Conservation (phyloP, 352 stramenopile genomes). For the Phytopythium helicoides region DNA sequence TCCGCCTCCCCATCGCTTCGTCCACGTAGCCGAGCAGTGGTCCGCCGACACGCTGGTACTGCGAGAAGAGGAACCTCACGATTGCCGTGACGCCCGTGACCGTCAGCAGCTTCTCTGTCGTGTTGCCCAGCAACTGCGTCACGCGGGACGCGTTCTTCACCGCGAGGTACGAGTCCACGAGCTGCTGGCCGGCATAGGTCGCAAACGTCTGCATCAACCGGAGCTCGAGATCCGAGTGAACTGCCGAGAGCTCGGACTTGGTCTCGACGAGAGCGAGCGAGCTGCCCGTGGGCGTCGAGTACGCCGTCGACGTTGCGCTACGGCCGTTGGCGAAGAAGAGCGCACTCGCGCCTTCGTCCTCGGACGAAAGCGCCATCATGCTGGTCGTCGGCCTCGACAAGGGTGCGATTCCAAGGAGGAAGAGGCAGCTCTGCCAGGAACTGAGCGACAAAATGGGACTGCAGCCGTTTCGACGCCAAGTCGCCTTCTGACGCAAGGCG, state of each 20-base stretch:
- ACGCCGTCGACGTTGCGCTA: not conserved
- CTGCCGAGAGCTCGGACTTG: not conserved
- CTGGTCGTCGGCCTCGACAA: not conserved
- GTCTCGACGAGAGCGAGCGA: not conserved
- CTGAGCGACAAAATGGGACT: not conserved
- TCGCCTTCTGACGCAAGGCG: conserved; percentile 1
- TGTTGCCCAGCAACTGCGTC: conserved; percentile 38
- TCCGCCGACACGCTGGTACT: conserved; percentile 56
- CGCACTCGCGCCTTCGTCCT: conserved; percentile 2
- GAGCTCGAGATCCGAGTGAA: conserved; percentile 55
- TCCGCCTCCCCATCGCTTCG: conserved; percentile 53
- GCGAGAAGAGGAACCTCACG: conserved; percentile 43
- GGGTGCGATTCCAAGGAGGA: too few relatives aligned
- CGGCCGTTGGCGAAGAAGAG: conserved; percentile 4
- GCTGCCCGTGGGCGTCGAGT: not conserved
- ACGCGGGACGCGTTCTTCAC: conserved; percentile 53
- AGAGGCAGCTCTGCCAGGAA: too few relatives aligned
- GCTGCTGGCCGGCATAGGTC: conserved; percentile 27
- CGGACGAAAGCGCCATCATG: conserved; percentile 8
- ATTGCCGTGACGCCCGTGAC: conserved; percentile 36
- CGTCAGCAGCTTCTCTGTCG: conserved; percentile 47
- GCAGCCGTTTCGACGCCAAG: not conserved
- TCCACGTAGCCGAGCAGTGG: conserved; percentile 54
- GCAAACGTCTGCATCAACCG: conserved; percentile 56
- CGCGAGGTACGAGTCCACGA: conserved; percentile 39